Evolutionary conservation across 2,329 filamentous ascomycete species (phyloP), one percentile per base, ranked within the genome.

Genomic region (Incumbomyces delicatus): DNA sequence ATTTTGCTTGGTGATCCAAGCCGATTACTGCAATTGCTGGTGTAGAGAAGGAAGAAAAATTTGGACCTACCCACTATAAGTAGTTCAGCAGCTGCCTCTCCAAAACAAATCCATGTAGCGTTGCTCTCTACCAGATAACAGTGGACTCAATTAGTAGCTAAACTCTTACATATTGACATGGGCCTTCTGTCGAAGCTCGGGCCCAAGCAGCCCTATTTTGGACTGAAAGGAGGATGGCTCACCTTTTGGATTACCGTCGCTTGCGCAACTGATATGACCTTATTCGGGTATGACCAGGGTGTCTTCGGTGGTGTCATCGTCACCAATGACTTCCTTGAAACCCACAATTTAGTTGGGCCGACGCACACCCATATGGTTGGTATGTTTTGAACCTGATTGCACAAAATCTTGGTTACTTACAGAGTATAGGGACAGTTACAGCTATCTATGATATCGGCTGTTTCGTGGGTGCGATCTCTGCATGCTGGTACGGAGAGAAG

Each of bases 391-490:
- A 33, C 10, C 31, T 22, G 8, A 8, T n/a, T 6, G 5, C 3
- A 10, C 4, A 11, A 14, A n/a, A 20, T 16, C 2, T 16, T 12
- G 17, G 5, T 38, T 32, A 11, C n/a, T 29, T 14, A 41, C 17
- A 2, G 14, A 27, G 16, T 11, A 8, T 16, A 48, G 48, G 63
- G n/a, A 76, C 73, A 0, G 72, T 77, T 10, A 76, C 73, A 1
- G 75, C 75, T 2, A 72, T 78, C 44, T 78, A 79, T 58, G 74
- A 79, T 51, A 66, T 80, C 29, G 76, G 76, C 8, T 80, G 76
- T 57, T 79, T 80, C 58, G 61, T 79, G 35, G 78, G 77, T n/a
- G 76, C 69, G 1, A 54, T 68, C 2, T 67, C 71, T n/a, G 72
- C 77, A 46, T 57, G 63, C 12, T 55, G 45, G 37, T 57, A 71